Evolutionary conservation across 108 stramenopile genomes (phyloP).

Genomic region (Cyclotella cryptica): DNA sequence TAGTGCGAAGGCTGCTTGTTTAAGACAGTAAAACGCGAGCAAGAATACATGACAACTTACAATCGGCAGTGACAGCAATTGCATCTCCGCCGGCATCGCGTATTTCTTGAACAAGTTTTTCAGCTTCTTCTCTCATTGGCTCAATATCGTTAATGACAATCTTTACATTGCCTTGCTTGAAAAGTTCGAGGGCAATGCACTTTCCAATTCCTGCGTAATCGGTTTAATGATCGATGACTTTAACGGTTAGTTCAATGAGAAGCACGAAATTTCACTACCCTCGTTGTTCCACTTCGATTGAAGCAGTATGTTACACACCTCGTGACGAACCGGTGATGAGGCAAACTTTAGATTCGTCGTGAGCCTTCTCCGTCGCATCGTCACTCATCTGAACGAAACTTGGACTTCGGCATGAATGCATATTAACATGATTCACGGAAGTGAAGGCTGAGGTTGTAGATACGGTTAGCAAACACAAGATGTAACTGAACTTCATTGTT

Average conservation of each 20-base stretch:
- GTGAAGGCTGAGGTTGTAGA: slow-evolving; percentile 6
- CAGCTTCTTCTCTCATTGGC: slow-evolving; percentile 38
- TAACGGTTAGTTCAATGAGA: too few species aligned
- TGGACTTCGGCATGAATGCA: slow-evolving; percentile 5
- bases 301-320: slow-evolving; percentile 23
- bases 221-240: too few species aligned
- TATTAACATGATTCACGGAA: slow-evolving; percentile 14
- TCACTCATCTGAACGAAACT: slow-evolving; percentile 30
- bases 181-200: slow-evolving; percentile 65
- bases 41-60: slow-evolving; percentile 10
- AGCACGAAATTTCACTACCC: too few species aligned
- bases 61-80: slow-evolving; percentile 55
- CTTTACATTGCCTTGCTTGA: slow-evolving; percentile 61
- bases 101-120: slow-evolving; percentile 31
- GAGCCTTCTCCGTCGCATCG: background rate
- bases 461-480: slow-evolving; percentile 1
- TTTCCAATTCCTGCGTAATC: slow-evolving; percentile 48
- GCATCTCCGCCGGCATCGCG: slow-evolving; percentile 37
- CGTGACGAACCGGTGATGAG: slow-evolving; percentile 62
- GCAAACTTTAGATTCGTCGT: slow-evolving; percentile 40
- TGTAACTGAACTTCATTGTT: slow-evolving; percentile 15
- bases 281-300: too few species aligned
- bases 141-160: slow-evolving; percentile 54
- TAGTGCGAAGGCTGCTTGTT: background rate
- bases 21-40: slow-evolving; percentile 6